Evolutionary conservation across 2,329 filamentous ascomycete species (phyloP).

Genomic region (Fusarium buharicum): DNA sequence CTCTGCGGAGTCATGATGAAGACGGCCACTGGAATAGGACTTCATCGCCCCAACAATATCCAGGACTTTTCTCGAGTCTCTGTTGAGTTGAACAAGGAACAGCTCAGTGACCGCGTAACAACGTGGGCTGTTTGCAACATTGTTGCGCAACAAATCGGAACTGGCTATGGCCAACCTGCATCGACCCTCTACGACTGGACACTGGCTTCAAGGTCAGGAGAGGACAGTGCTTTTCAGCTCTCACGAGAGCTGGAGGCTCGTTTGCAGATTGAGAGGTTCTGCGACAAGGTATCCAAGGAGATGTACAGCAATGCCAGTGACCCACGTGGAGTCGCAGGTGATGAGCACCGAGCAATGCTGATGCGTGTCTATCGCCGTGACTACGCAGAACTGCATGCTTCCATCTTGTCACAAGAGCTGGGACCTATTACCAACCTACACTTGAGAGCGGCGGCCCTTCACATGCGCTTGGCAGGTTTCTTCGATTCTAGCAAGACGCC

Average conservation of each 20-base stretch:
- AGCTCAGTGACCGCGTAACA: constrained; percentile 79
- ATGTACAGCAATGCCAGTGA: constrained; percentile 83
- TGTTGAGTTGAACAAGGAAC: constrained; percentile 79
- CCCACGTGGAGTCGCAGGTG: constrained; percentile 73
- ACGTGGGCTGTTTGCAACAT: constrained; percentile 91
- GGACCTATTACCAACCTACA: constrained; percentile 72
- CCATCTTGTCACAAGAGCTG: constrained; percentile 67
- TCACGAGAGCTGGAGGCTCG: constrained; percentile 72
- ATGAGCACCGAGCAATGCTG: constrained; percentile 73
- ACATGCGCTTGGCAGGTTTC: constrained; percentile 81
- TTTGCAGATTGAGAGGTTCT: constrained; percentile 77
- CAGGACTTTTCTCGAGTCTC: constrained; percentile 84
- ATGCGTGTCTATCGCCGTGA: constrained; percentile 74
- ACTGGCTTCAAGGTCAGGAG: constrained; percentile 68
- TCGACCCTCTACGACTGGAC: constrained; percentile 83
- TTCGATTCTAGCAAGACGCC: constrained; percentile 80
- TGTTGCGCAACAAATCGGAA: constrained; percentile 83
- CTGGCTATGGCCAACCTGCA: constrained; percentile 83
- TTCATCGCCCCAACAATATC: constrained; percentile 83
- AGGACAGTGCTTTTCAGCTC: constrained; percentile 68
- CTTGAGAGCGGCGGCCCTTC: constrained; percentile 76
- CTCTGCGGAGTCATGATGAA: constrained; percentile 88
- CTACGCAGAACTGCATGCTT: constrained; percentile 70
- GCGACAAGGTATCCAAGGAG: constrained; percentile 80
- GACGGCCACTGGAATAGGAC: constrained; percentile 82